phyloP scores from a whole-genome alignment of 768 basidiomycete species.

The Xanthoconium purpureum region DNA sequence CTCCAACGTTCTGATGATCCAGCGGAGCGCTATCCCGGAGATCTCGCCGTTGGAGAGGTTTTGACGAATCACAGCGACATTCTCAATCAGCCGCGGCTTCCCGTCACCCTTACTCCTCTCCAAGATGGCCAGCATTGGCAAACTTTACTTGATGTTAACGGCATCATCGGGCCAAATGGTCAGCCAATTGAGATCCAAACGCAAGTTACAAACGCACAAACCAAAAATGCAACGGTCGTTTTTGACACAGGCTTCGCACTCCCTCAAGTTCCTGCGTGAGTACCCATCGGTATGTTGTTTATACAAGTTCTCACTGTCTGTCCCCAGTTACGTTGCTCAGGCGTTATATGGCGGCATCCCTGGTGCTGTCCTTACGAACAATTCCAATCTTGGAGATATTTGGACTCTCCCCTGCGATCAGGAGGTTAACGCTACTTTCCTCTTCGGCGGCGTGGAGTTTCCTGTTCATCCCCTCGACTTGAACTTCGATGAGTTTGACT shows the following conservation, averaged over 20 bases:
- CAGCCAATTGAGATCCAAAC: conserved; percentile 44
- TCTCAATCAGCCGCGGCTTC: conserved; percentile 47
- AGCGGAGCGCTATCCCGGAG: conserved; percentile 49
- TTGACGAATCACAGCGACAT: conserved; percentile 49
- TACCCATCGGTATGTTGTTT: not conserved
- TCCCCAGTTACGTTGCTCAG: conserved; percentile 47
- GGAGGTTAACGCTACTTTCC: conserved; percentile 63
- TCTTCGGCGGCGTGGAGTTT: conserved; percentile 52
- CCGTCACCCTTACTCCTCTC: conserved; percentile 41
- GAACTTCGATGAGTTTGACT: conserved; percentile 27
- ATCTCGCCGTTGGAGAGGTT: conserved; percentile 61
- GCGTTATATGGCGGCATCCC: conserved; percentile 57
- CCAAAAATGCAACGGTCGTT: conserved; percentile 53
- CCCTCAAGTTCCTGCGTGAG: conserved; percentile 56
- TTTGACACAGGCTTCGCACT: conserved; percentile 71
- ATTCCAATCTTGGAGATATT: conserved; percentile 39
- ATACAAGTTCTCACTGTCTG: conserved; percentile 12
- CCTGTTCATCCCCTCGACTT: conserved; percentile 70
- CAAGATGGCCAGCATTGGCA: conserved; percentile 61
- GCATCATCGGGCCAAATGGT: conserved; percentile 62
- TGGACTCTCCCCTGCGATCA: conserved; percentile 65
- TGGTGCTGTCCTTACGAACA: conserved; percentile 47
- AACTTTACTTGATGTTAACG: conserved; percentile 56
- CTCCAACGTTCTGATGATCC: conserved; percentile 60
- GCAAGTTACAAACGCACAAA: conserved; percentile 41